Evolutionary conservation across 345 rosid species (phyloP), one percentile per base, ranked within the genome.

Genomic region (Acer campestre): DNA sequence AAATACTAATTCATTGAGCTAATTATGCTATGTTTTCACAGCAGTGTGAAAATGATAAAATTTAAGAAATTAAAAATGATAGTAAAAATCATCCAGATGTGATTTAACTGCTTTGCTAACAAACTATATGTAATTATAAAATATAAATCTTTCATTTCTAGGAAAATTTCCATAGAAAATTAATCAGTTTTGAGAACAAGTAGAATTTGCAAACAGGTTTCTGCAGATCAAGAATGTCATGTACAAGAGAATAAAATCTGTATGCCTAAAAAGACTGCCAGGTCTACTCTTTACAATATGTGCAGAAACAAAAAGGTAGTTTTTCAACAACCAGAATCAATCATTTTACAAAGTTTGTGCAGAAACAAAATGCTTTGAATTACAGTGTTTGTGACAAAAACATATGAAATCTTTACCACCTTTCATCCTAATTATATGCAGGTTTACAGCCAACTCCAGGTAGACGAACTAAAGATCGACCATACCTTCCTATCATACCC

Each of bases 401-500:
- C 10, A 25, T 16, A 49, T 10, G 16, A 31, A 64, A 74, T 23
- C 3, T 48, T 63, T 35, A 49, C 3, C 61, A 74, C 18, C n/a
- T n/a, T 62, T 6, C 17, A 11, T 4, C 46, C 4, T 55, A 46
- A 76, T 6, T 10, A 20, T 12, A 29, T 68, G 58, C 49, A 70
- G 17, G 27, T 73, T 22, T 35, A 58, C 22, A 53, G 27, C 13
- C 53, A 29, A 38, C 22, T 35, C 62, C 66, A 61, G 61, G 4
- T 12, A 51, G 25, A 20, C 10, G 58, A 27, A 56, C 49, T 14
- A 9, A 76, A 23, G 58, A 68, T 70, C 68, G 61, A 58, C n/a
- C 86, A 71, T 90, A 93, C 99, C 98, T 93, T 93, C 80, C 96
- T 82, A 77, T 95, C 98, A 85, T 93, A 95, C 10, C 98, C 98